These are phyloP conservation scores for Globisporangium okanoganense DNA, from an alignment of 352 stramenopile species.

Conservation along the genomic window DNA sequence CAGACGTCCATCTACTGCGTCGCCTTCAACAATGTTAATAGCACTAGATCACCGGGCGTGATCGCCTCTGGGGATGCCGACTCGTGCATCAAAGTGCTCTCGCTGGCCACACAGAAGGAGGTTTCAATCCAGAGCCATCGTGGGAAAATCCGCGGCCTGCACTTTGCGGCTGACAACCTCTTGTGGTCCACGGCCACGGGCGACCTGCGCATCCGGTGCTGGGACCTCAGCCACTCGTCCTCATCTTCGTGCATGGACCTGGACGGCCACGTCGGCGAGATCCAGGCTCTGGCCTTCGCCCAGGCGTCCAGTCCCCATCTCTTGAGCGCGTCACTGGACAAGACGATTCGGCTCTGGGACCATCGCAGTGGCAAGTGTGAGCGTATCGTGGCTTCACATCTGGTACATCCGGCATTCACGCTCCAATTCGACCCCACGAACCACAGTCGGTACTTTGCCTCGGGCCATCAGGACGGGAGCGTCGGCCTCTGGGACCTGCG, in stretches of 20 bases:
- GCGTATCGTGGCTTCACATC: constrained; percentile 33
- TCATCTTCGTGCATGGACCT: constrained; percentile 24
- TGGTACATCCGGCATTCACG: constrained; percentile 29
- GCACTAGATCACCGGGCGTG: constrained; percentile 12
- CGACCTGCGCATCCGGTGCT: constrained; percentile 47
- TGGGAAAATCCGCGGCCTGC: constrained; percentile 45
- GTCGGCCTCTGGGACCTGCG: constrained; percentile 66
- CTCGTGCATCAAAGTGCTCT: constrained; percentile 55
- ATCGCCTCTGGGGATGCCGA: constrained; percentile 58
- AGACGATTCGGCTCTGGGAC: constrained; percentile 71
- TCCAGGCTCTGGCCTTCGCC: constrained; percentile 45
- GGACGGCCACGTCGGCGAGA: constrained; percentile 63
- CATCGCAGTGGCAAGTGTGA: constrained; percentile 43
- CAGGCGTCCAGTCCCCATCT: constrained; percentile 11
- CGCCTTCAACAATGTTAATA: constrained; percentile 22
- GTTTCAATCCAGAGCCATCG: constrained; percentile 30
- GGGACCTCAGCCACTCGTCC: constrained; percentile 33
- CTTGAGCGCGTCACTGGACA: constrained; percentile 49
- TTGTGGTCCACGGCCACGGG: constrained; percentile 39
- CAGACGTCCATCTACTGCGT: constrained; percentile 51
- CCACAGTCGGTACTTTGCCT: constrained; percentile 27
- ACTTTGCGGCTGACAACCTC: constrained; percentile 31
- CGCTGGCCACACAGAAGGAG: constrained; percentile 23
- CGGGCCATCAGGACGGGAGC: constrained; percentile 59
- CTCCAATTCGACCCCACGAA: constrained; percentile 41